Evolutionary conservation across 2,329 filamentous ascomycete species (phyloP), one percentile per base, ranked within the genome.

Genomic region (Albophoma yamanashiensis): DNA sequence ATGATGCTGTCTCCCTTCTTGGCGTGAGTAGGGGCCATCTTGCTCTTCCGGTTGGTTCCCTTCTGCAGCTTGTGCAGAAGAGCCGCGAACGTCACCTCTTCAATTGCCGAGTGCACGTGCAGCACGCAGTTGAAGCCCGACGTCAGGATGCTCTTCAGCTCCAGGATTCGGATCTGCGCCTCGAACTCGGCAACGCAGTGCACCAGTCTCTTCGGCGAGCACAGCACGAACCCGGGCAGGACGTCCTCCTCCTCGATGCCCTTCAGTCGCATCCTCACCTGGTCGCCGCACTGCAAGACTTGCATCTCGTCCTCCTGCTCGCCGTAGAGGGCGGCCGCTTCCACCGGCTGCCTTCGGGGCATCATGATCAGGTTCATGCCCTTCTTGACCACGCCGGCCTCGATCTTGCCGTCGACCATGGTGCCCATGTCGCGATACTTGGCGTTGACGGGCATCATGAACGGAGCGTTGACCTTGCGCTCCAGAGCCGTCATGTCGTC

Each of bases 351-450:
- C 71, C 87, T 89, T 76, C 96, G 96, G 55, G 94, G 94, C 94
- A 99, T 99, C 88, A 99, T 91, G 61, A 95, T 77, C 70, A 96
- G 85, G 62, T 77, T 86, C 77, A 88, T 87, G 63, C 88, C 88
- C 82, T 97, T 97, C 81, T 94, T 94, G 74, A 96, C 82, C 55
- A 97, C 89, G 73, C 92, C 93, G 22, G 92, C 89, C 76, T 99
- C 94, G 65, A 99, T 89, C 82, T 97, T 96, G 66, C 94, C 94
- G 78, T 99, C 95, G 50, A 97, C 85, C 84, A 99, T 92, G 63
- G 94, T 99, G 68, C 94, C 94, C 82, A 99, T 88, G 73, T 99
- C 95, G 68, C 89, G 86, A 80, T 97, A 99, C 78, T 99, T 99
- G 75, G 91, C 91, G 64, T 89, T 90, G 65, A 99, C 83, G 11